Evolutionary conservation across 2,329 filamentous ascomycete species (phyloP), one percentile per base, ranked within the genome.

Genomic region (Penicillium sp.): DNA sequence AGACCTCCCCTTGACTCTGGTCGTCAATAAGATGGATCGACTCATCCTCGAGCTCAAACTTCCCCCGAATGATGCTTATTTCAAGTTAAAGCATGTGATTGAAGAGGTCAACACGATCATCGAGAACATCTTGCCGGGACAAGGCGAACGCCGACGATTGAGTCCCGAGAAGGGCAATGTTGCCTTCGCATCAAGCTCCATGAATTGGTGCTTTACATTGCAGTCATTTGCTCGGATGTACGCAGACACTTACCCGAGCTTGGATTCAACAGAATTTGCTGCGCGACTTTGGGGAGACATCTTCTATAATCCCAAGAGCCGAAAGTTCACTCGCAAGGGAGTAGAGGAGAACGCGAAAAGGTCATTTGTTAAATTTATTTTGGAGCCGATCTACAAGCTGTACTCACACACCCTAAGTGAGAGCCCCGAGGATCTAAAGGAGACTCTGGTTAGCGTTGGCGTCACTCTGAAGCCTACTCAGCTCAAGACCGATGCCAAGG

Each of bases 111-210:
- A 99, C 72, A 95, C 89, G 1, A 77, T 93, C 59, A 97, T 99
- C 63, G 89, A 95, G 66, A 90, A 88, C 66, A 87, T 88, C 3
- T 78, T 90, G 25, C 92, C 93, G 3, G 86, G 89, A 2, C 82
- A 83, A 60, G 90, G 91, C 25, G 88, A 89, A 63, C 83, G 80
- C 53, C 83, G 82, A 70, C 83, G 93, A 56, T 72, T 99, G 55
- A 97, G 92, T 59, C 93, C 93, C 0, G 93, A 99, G 67, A 95
- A 91, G 73, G 93, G 93, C 54, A 99, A 99, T 66, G 93, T 99
- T n/a, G 84, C 95, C 9, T 99, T 99, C 66, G 88, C 92, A 0
- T 95, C 89, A 69, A 89, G 88, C 41, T 87, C 84, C 52, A 92
- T 97, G 86, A 87, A 88, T 48, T 99, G 93, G 93, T 95, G 89